Evolutionary conservation across 1,284 basidiomycete species (phyloP), one percentile per base, ranked within the genome.

Genomic region (Lentinula novae-zelandiae): DNA sequence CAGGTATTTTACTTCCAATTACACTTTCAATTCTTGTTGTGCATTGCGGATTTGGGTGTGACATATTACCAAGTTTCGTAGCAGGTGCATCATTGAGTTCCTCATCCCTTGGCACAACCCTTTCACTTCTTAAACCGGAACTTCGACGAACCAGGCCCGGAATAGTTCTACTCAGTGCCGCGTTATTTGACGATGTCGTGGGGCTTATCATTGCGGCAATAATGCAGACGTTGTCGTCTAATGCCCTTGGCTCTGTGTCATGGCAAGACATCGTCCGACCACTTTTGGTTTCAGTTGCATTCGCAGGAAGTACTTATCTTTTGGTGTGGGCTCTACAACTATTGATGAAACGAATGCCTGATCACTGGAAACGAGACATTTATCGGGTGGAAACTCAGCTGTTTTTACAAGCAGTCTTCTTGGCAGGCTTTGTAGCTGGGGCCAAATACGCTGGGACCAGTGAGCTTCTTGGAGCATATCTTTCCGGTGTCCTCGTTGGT

Each of bases 81-180:
- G 73, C 75, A 2, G 77, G 78, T 9, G 74, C 74, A 15, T 69
- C 75, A 12, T 64, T 76, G n/a, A 74, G 72, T 57, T 76, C 75
- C 2, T 77, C 76, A 1, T 77, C 76, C 0, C 66, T 77, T 1
- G 76, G 75, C 2, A 77, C 76, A 38, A 76, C 75, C 0, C 66
- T 77, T 9, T 70, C 73, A 1, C 65, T 78, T 22, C 66, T 77
- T 40, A 70, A 71, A 12, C 72, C 73, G 17, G 68, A 73, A 33
- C 61, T 73, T 50, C 67, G 70, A 34, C 68, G 65, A 53, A 77
- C 70, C 5, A 68, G 66, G 52, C 71, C 71, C 0, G 75, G 76
- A 0, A 68, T 72, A 10, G 70, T 76, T 8, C 63, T 78, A 9
- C 67, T 78, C 63, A 73, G 73, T 57, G 75, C 75, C 3, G 76